Base-by-base conservation (phyloP, 192 early-diverging fungal genomes). In the Coemansia sp. region DNA sequence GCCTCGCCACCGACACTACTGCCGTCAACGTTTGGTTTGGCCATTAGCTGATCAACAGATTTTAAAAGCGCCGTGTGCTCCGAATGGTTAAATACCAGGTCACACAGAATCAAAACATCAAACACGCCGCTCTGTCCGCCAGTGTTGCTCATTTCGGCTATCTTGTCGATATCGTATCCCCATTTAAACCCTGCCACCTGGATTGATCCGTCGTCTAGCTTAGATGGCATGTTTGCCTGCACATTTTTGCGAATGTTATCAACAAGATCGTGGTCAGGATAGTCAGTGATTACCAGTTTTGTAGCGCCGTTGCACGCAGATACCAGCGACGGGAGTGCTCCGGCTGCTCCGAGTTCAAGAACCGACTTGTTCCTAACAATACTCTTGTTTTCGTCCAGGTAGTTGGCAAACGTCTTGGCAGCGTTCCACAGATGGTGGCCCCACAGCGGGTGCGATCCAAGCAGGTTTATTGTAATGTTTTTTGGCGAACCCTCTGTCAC, bases 401-500 rank as follows among this genome's bases (percentile, higher is more conserved):
- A 88, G 56, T 87, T 82, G 31, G 93, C 87, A 84, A 95, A 86
- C 32, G 85, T 85, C 69, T 90, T 88, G 48, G 92, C 91, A 3
- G 94, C 93, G 63, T 97, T 97, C 95, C 95, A 97, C 30, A 97
- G 85, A 48, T 88, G 77, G 69, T 97, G 94, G 16, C 85, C 93
- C 93, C 92, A 94, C 1, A 96, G 83, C 36, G 91, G 89, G 61
- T 92, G 91, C 11, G 86, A 81, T 31, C 91, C 91, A 22, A 92
- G 84, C 5, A 91, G 80, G 14, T 85, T 84, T 29, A 91, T 69
- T 42, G 63, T 76, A 34, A 91, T 75, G 29, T 28, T 4, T 17
- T 29, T 28, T 3, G 50, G 56, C 28, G 36, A 66, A 28, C 67
- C 71, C 6, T 29, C 30, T 5, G 52, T 38, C 0, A 80, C 77